Evolutionary conservation across 768 basidiomycete species (phyloP), one percentile per base, ranked within the genome.

Genomic region (Rhodotorula taiwanensis): DNA sequence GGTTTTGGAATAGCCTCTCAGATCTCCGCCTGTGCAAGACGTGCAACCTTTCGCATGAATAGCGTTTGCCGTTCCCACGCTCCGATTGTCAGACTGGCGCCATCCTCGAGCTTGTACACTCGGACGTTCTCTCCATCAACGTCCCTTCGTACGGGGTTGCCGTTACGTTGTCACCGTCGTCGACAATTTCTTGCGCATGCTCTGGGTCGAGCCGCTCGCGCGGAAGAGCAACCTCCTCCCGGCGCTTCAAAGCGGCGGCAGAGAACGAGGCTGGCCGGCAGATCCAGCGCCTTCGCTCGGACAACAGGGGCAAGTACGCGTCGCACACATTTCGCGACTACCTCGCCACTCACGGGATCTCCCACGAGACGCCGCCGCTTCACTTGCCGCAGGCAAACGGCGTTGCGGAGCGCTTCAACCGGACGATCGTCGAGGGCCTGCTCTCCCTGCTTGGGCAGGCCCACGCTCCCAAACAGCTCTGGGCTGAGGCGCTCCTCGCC

Each of bases 131-230:
- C 41, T 15, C 47, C 3, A n/a, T 59, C 50, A 44, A 51, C 27
- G 28, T 34, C 0, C 34, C 51, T 1, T 66, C 69, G 0, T 36
- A 43, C 30, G 28, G 28, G 0, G 73, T 3, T 58, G 57, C 7
- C 18, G 43, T 4, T 76, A 75, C 31, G 66, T 67, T 42, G 44
- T 66, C 5, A 71, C 68, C 21, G 73, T 64, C 30, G 71, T 71
- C 6, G 71, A 74, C 44, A 66, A 58, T 34, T 39, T 68, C 20
- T 72, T 64, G 0, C 69, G 71, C 53, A 53, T 71, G 18, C 47
- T 69, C 25, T n/a, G 47, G 23, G 51, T 74, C 18, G 53, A 56
- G 15, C 53, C 71, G 0, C 21, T 72, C 5, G 65, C 59, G 2
- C n/a, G 59, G 8, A 72, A 73, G 48, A 60, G 45, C 2, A 57